Evolutionary conservation across 805 yeast species (phyloP), one percentile per base, ranked within the genome.

Genomic region (Pichia thaimueangensis): DNA sequence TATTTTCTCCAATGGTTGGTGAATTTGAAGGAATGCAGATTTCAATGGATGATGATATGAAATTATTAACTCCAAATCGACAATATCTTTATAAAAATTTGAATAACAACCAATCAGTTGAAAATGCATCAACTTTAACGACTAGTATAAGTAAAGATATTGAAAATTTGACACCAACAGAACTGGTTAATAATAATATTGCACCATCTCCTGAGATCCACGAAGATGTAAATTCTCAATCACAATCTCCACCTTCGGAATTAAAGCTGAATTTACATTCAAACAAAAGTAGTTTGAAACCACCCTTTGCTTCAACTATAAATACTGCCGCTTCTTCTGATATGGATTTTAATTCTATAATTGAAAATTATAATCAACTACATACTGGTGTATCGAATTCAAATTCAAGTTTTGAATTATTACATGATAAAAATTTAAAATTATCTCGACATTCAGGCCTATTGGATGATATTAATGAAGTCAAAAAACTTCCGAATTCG

Each of bases 1-100:
- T 13, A 6, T 12, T 42, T 10, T 31, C 44, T 13, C 49, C 52
- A 27, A 46, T 48, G 49, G 16, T 48, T 32, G 52, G 52, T 3
- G 32, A 42, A 29, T 48, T 46, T 33, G 52, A 48, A 39, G 47
- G 49, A 22, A 36, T 35, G 34, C 37, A 43, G 12, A 30, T 39
- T n/a, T 24, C 37, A 16, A 30, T 37, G 13, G 45, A 42, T 5
- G 39, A 44, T 4, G 36, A 43, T 30, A 36, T 44, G 32, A 35
- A 46, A 34, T 21, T 46, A 11, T 28, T 43, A 21, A 43, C 46
- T 3, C 43, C 46, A 9, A 34, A 38, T 3, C 38, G 46, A 27
- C 39, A 39, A 33, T n/a, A 25, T 11, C 6, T 29, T 4, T 43
- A 43, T 35, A 35, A 30, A 16, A 29, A 39, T 9, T 19, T 35